These are phyloP conservation scores for Aspergillus sp. DNA, from an alignment of 2,329 filamentous ascomycete species.

Conservation along the genomic window DNA sequence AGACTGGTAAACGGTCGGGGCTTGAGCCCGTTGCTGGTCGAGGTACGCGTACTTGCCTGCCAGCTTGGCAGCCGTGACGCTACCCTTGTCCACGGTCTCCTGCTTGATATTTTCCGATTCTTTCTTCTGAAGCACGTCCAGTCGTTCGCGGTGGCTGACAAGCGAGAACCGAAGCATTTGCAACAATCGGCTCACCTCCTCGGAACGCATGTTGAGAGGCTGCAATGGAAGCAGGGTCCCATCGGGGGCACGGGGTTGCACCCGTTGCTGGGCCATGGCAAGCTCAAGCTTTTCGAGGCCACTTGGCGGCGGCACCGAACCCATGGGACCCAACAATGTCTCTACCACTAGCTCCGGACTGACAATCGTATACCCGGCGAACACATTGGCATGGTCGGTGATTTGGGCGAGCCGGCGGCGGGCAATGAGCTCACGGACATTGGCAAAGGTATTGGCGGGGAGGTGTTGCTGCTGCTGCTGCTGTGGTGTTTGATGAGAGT, in stretches of 20 bases:
- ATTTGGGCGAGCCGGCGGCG: conserved; percentile 39
- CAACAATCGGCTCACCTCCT: conserved; percentile 38
- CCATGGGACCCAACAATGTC: conserved; percentile 37
- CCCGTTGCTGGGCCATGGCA: conserved; percentile 41
- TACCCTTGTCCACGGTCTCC: conserved; percentile 27
- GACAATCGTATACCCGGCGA: conserved; percentile 40
- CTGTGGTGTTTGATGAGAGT: conserved; percentile 7
- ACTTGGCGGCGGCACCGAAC: conserved; percentile 35
- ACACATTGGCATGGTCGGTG: conserved; percentile 42
- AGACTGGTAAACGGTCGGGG: conserved; percentile 37
- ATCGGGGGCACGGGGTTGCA: conserved; percentile 34
- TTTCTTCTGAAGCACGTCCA: conserved; percentile 35
- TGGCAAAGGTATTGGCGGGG: conserved; percentile 36
- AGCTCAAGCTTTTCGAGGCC: conserved; percentile 39
- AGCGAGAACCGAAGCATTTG: conserved; percentile 42
- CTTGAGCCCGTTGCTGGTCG: conserved; percentile 33
- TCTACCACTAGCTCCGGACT: conserved; percentile 40
- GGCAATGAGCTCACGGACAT: conserved; percentile 37
- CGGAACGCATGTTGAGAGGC: conserved; percentile 39
- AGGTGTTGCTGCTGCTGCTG: conserved; percentile 22
- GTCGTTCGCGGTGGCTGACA: conserved; percentile 33
- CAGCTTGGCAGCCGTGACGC: conserved; percentile 25
- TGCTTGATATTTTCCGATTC: conserved; percentile 29
- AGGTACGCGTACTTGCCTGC: conserved; percentile 36
- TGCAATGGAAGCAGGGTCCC: conserved; percentile 34